Evolutionary conservation across 768 basidiomycete species (phyloP).

Genomic region (Lepiota brunneoincarnata): DNA sequence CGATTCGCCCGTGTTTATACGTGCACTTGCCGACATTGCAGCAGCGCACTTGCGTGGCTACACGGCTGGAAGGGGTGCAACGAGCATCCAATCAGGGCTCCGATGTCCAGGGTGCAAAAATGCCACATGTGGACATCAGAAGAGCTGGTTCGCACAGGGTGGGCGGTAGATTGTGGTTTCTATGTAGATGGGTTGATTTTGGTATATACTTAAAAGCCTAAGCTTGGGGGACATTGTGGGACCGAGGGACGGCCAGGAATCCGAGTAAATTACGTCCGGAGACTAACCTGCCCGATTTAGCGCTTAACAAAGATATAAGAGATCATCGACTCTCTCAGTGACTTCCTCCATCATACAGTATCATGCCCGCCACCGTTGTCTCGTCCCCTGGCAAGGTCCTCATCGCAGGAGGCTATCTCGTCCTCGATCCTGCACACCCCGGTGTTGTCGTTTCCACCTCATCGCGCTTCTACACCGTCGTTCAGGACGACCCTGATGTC

Average conservation of each 20-base stretch:
- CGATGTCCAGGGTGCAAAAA: conserved; percentile 96
- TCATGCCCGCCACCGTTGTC: conserved; percentile 63
- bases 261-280: neutral
- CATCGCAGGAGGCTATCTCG: conserved; percentile 94
- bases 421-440: conserved; percentile 82
- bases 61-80: conserved; percentile 55
- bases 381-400: conserved; percentile 96
- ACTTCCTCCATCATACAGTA: conserved; percentile 13
- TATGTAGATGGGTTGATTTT: neutral
- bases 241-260: conserved; percentile 5
- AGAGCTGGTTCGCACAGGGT: conserved; percentile 84
- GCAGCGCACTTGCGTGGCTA: conserved; percentile 73
- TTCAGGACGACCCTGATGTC: conserved; percentile 36
- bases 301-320: conserved; percentile 4
- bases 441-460: conserved; percentile 91
- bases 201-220: conserved; percentile 12
- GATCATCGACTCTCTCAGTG: conserved; percentile 14
- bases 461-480: conserved; percentile 88
- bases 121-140: conserved; percentile 81
- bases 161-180: conserved; percentile 39
- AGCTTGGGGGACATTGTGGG: conserved; percentile 7
- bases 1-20: conserved; percentile 93
- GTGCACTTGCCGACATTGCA: conserved; percentile 90
- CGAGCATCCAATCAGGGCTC: conserved; percentile 77
- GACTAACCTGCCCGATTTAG: conserved; percentile 9